Evolutionary conservation across 2,329 filamentous ascomycete species (phyloP).

Genomic region (Xylaria multiplex): DNA sequence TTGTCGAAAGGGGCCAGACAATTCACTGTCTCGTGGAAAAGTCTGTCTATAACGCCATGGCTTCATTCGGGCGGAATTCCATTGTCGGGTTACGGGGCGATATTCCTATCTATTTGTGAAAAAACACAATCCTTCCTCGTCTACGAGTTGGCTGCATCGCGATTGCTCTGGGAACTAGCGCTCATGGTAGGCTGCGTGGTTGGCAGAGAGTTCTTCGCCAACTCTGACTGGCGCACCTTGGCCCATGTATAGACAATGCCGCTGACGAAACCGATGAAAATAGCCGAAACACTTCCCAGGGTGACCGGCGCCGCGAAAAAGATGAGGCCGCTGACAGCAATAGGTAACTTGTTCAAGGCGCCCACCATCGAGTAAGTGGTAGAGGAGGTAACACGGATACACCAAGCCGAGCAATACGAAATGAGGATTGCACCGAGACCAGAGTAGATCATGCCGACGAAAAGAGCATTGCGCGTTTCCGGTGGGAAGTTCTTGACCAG

Average conservation of each 20-base stretch:
- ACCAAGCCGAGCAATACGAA: conserved; percentile 99
- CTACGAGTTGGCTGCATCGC: conserved; percentile 81
- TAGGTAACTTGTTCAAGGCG: conserved; percentile 96
- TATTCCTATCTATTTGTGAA: conserved; percentile 26
- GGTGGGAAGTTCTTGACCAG: conserved; percentile 86
- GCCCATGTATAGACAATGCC: conserved; percentile 90
- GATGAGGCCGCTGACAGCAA: conserved; percentile 88
- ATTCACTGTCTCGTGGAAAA: conserved; percentile 36
- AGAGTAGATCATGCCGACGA: conserved; percentile 92
- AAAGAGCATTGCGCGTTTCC: conserved; percentile 80
- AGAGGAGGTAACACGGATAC: conserved; percentile 94
- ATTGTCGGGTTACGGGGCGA: conserved; percentile 10
- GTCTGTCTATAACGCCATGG: conserved; percentile 32
- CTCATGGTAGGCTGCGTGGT: conserved; percentile 79
- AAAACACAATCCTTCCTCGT: conserved; percentile 18
- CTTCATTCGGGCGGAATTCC: conserved; percentile 24
- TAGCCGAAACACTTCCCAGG: conserved; percentile 89
- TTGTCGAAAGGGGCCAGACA: conserved; percentile 34
- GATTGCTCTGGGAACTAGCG: conserved; percentile 89
- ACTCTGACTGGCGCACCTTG: conserved; percentile 81
- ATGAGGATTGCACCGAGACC: conserved; percentile 95
- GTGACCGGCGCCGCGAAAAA: conserved; percentile 97
- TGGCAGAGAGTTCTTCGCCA: conserved; percentile 72
- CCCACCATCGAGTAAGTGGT: conserved; percentile 99
- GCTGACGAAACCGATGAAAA: conserved; percentile 88